Conservation (phyloP, 305 asterid genomes). For the Solanum hybrid region DNA sequence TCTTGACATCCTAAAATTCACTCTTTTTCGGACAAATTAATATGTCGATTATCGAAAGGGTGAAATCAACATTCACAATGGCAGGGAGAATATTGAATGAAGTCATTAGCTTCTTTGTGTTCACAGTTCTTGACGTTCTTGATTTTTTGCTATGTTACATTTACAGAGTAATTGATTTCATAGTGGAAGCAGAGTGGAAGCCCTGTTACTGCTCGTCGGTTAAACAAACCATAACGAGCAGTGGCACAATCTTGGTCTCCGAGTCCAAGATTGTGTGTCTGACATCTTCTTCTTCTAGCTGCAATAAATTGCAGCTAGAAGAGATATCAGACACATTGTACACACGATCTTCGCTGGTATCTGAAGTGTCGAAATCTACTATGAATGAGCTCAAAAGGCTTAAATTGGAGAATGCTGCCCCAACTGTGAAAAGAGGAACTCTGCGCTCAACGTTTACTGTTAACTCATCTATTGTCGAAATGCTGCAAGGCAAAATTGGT, state of each 20-base stretch:
- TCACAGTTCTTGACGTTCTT: slow-evolving; percentile 46
- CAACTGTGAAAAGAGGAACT: slow-evolving; percentile 3
- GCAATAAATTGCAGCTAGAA: slow-evolving; percentile 49
- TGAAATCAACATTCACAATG: slow-evolving; percentile 16
- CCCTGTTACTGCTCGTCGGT: slow-evolving; percentile 65
- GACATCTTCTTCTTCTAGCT: slow-evolving; percentile 26
- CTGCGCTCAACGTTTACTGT: slow-evolving; percentile 36
- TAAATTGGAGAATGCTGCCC: slow-evolving; percentile 15
- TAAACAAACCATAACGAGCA: slow-evolving; percentile 26
- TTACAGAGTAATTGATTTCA: slow-evolving; percentile 43
- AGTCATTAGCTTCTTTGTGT: slow-evolving; percentile 48
- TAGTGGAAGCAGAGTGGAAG: slow-evolving; percentile 72
- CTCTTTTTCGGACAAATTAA: not conserved
- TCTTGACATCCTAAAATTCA: not conserved
- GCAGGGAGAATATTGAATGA: slow-evolving; percentile 48
- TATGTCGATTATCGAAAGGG: slow-evolving; percentile 6
- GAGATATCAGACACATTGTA: slow-evolving; percentile 88
- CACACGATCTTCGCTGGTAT: slow-evolving; percentile 49
- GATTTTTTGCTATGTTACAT: slow-evolving; percentile 58
- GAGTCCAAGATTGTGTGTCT: slow-evolving; percentile 62
- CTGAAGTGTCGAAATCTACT: slow-evolving; percentile 48
- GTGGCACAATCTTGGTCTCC: slow-evolving; percentile 62
- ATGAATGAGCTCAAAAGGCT: slow-evolving; percentile 24
- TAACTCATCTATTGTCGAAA: slow-evolving; percentile 53
- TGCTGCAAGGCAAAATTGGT: slow-evolving; percentile 59